phyloP scores from a whole-genome alignment of 345 rosid genomes.

The Lepidium aucheri region DNA sequence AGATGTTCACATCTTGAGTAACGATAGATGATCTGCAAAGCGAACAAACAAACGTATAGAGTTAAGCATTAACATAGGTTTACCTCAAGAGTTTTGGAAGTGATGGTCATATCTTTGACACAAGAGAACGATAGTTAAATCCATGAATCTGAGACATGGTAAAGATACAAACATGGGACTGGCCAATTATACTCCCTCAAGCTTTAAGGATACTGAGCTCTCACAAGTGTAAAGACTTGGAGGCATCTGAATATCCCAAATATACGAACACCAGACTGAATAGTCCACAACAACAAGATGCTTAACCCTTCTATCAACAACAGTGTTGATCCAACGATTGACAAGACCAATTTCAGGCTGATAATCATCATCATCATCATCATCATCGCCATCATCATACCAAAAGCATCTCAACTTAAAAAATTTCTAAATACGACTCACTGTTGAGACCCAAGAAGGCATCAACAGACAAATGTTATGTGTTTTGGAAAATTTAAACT shows the following conservation, averaged over 20 bases:
- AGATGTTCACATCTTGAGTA: too few relatives aligned
- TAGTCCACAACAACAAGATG: too few relatives aligned
- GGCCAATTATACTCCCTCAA: not conserved
- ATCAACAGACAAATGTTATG: not conserved
- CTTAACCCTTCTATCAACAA: not conserved
- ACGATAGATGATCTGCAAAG: too few relatives aligned
- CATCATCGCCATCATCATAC: not conserved
- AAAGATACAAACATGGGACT: too few relatives aligned
- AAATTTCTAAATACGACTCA: not conserved
- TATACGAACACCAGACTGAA: not conserved
- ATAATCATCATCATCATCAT: not conserved
- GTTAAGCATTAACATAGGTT: too few relatives aligned
- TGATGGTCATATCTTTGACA: too few relatives aligned
- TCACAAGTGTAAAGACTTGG: not conserved
- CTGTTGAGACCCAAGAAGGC: not conserved
- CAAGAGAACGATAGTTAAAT: too few relatives aligned
- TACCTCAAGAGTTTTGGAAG: too few relatives aligned
- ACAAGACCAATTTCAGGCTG: not conserved
- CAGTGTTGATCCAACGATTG: not conserved
- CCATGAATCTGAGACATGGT: too few relatives aligned
- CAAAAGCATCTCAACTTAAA: not conserved
- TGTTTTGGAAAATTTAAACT: not conserved
- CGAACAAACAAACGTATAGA: too few relatives aligned
- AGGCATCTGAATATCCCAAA: not conserved
- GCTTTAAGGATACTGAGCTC: not conserved